Evolutionary conservation across 306 rosid species (phyloP).

Genomic region (Lagenaria siceraria): DNA sequence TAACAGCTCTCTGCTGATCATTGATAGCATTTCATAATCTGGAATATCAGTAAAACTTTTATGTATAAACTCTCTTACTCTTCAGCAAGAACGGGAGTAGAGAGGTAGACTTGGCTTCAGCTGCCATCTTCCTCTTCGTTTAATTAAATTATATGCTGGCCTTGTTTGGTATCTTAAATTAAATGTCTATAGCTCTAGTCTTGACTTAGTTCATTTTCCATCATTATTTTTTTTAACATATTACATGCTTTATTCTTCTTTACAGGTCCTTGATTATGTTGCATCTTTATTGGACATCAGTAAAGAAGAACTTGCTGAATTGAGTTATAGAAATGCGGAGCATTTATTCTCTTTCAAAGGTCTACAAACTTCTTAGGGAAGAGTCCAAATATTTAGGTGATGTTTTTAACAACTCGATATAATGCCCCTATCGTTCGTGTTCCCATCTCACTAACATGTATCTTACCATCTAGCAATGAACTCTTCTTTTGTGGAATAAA

Average conservation of each 20-base stretch:
- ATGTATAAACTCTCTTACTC: not conserved
- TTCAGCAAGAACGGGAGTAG: not conserved
- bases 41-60: not conserved
- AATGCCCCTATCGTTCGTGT: not conserved
- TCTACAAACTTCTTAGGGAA: not conserved
- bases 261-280: constrained; percentile 39
- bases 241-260: not conserved
- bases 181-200: not conserved
- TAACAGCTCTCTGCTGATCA: not conserved
- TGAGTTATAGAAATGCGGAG: constrained; percentile 28
- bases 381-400: not conserved
- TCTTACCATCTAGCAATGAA: constrained; percentile 1
- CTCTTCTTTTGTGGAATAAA: not conserved
- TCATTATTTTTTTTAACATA: not conserved
- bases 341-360: constrained; percentile 24
- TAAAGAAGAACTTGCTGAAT: constrained; percentile 30
- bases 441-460: not conserved
- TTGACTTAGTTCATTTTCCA: not conserved
- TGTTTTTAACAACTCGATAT: not conserved
- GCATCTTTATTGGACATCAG: constrained; percentile 38
- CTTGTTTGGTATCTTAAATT: not conserved
- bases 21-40: not conserved
- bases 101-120: not conserved
- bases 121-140: not conserved
- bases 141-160: not conserved